phyloP scores from a whole-genome alignment of 2,329 filamentous ascomycete species.

The Paraphaeosphaeria sporulosa region DNA sequence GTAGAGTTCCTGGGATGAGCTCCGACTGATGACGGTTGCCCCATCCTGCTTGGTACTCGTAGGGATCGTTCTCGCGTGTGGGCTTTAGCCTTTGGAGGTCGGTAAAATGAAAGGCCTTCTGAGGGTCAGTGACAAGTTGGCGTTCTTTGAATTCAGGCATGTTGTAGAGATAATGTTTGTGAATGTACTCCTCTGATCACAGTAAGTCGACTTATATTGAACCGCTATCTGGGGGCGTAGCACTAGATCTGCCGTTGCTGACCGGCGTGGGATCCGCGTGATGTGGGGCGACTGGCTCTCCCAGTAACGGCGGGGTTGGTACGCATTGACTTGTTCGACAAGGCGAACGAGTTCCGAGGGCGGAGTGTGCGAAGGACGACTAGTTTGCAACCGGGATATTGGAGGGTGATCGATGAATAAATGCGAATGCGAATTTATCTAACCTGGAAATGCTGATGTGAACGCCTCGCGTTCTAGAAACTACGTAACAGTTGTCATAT shows the following conservation, averaged over 20 bases:
- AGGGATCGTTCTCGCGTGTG: conserved; percentile 49
- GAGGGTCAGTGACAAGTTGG: conserved; percentile 45
- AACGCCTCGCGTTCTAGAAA: conserved; percentile 26
- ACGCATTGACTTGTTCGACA: conserved; percentile 25
- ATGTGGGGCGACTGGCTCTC: conserved; percentile 44
- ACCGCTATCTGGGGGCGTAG: conserved; percentile 26
- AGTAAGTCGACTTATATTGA: conserved; percentile 38
- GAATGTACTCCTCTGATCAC: conserved; percentile 18
- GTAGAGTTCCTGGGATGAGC: conserved; percentile 53
- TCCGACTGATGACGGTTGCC: conserved; percentile 51
- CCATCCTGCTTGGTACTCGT: conserved; percentile 50
- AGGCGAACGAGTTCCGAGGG: conserved; percentile 27
- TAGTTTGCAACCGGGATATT: conserved; percentile 30
- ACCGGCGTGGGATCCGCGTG: conserved; percentile 37
- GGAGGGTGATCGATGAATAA: conserved; percentile 24
- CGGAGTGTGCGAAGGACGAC: conserved; percentile 9
- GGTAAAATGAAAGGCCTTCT: conserved; percentile 49
- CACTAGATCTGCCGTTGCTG: conserved; percentile 41
- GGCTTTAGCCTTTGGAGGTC: conserved; percentile 49
- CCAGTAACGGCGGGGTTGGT: conserved; percentile 36
- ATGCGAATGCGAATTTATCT: conserved; percentile 23
- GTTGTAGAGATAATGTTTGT: conserved; percentile 21
- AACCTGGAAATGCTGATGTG: conserved; percentile 21
- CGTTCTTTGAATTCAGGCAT: conserved; percentile 47
- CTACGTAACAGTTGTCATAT: conserved; percentile 15